phyloP scores from a whole-genome alignment of 1,284 basidiomycete genomes.

The Singerocomus inundabilis region DNA sequence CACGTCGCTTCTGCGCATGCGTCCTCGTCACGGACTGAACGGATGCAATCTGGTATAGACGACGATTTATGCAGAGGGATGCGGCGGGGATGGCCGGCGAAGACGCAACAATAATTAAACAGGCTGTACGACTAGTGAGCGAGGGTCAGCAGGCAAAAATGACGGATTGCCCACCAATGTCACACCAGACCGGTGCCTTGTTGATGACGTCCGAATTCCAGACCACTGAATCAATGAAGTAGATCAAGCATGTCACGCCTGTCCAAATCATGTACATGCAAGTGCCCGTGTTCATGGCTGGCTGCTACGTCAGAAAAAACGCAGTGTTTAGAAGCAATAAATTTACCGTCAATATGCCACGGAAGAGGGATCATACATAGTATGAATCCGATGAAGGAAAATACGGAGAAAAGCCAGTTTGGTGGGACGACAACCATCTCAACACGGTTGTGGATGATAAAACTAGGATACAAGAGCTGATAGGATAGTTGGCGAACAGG shows the following conservation, averaged over 20 bases:
- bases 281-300: constrained; percentile 55
- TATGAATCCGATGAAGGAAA: constrained; percentile 37
- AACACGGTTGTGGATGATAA: constrained; percentile 25
- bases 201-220: constrained; percentile 53
- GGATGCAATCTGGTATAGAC: constrained; percentile 48
- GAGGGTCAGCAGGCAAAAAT: not conserved
- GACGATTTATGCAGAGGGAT: constrained; percentile 46
- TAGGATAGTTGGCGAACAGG: not conserved
- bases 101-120: too few relatives aligned
- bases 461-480: constrained; percentile 7
- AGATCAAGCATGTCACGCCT: constrained; percentile 46
- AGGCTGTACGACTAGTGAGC: constrained; percentile 31
- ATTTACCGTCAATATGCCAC: constrained; percentile 42
- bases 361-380: constrained; percentile 43
- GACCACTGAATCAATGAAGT: constrained; percentile 50
- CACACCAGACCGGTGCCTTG: constrained; percentile 60
- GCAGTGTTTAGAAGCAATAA: not conserved
- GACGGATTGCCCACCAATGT: constrained; percentile 18
- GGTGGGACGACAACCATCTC: constrained; percentile 25
- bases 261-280: constrained; percentile 61
- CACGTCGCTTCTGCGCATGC: constrained; percentile 35
- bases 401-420: constrained; percentile 33
- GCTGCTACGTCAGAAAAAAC: constrained; percentile 5
- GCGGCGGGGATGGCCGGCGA: constrained; percentile 51
- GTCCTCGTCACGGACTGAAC: constrained; percentile 32